A percentile compares a stretch with the other conserved stretches of the same genome.
These are phyloP conservation scores for Eutreptiella sp. DNA, from an alignment of 208 protist genomes.

Conservation along the genomic window DNA sequence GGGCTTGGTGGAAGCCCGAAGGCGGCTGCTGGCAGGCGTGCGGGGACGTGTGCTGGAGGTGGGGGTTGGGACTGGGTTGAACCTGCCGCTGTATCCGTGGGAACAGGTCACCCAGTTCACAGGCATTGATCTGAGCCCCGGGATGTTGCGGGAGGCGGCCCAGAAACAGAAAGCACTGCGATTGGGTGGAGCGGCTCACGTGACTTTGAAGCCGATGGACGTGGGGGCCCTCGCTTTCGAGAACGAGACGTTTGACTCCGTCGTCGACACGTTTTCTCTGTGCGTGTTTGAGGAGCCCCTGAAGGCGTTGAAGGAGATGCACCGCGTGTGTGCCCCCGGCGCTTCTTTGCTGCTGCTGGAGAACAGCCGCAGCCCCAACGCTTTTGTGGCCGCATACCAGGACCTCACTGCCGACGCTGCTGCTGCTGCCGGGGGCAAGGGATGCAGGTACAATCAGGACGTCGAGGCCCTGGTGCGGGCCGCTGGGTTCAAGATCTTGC, in stretches of 20 bases:
- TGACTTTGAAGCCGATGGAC: conserved; percentile 65
- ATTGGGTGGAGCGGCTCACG: conserved; percentile 39
- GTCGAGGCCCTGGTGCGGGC: too few species aligned
- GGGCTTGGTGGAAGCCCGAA: conserved; percentile 53
- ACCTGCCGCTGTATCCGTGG: conserved; percentile 51
- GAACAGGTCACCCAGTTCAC: background rate
- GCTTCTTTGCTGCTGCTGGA: conserved; percentile 76
- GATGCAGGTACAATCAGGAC: too few species aligned
- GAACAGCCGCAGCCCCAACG: conserved; percentile 56
- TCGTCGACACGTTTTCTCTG: conserved; percentile 78
- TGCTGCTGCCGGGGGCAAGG: too few species aligned
- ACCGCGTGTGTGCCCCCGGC: conserved; percentile 71
- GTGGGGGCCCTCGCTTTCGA: conserved; percentile 67
- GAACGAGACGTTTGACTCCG: conserved; percentile 76
- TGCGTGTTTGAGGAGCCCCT: conserved; percentile 82
- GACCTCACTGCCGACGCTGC: too few species aligned
- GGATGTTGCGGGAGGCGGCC: background rate
- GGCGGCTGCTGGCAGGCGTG: conserved; percentile 60
- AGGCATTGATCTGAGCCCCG: background rate
- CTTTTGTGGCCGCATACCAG: too few species aligned
- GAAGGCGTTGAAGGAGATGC: conserved; percentile 68
- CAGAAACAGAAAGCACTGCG: background rate
- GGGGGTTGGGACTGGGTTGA: conserved; percentile 64
- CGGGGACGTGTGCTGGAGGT: conserved; percentile 66
- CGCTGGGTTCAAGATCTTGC: too few species aligned